Base-by-base conservation (phyloP, 2,329 filamentous ascomycete species). In the Thermomyces lanuginosus region DNA sequence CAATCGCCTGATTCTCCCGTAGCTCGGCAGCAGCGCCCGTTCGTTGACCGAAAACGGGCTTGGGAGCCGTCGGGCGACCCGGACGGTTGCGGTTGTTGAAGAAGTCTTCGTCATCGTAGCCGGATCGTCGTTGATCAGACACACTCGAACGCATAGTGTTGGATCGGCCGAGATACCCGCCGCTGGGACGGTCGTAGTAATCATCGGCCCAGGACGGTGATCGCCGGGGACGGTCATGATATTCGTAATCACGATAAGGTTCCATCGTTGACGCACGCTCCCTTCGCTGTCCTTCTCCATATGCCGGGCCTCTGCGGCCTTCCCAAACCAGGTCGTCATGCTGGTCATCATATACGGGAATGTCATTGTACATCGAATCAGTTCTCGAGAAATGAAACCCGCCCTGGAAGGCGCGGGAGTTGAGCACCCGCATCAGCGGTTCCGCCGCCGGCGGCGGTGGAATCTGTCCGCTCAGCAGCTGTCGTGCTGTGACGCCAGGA, bases 311-410 rank as follows among this genome's bases (percentile, higher is more conserved):
- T 26, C 66, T 67, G 33, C 71, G 65, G 21, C 77, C 78, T 46
- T 84, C 76, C 81, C 82, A 92, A 5, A 83, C 73, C 6, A 81
- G 72, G 40, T 84, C 73, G 40, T 92, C 83, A 45, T 81, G 77
- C 20, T 64, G 58, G 34, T 86, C 73, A 42, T 86, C 82, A 53
- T 93, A 95, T 13, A 91, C 69, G 8, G 89, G 86, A 11, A 77
- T 69, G 44, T 95, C 84, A 54, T 95, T 95, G 64, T 95, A 95
- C 72, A 89, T 84, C 24, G 59, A 46, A 41, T 80, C 74, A n/a
- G n/a, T n/a, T n/a, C n/a, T n/a, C n/a, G n/a, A n/a, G n/a, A n/a
- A n/a, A n/a, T n/a, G n/a, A n/a, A n/a, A n/a, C 32, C 68, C 64
- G 24, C 41, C 8, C 13, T 51, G 53, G 53, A 98, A 98, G 26